A percentile compares a stretch with the other conserved stretches of the same genome.
Evolutionary conservation across 106 monocot genomes (phyloP).

Genomic region (Dioscorea dumetorum): DNA sequence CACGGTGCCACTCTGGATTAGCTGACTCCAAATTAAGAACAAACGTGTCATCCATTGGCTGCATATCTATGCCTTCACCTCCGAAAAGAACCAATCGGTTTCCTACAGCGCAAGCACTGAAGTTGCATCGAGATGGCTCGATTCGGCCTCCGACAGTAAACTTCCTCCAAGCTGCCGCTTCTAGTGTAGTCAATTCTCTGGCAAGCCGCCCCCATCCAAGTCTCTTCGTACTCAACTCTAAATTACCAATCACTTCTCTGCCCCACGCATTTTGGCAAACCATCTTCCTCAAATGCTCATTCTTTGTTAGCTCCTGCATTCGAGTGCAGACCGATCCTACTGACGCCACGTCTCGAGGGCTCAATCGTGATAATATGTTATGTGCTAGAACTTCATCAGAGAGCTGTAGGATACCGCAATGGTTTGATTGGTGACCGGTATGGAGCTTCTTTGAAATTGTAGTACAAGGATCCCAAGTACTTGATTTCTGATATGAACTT

Average conservation of each 20-base stretch:
- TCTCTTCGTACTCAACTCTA: slow-evolving; percentile 58
- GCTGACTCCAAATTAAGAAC: slow-evolving; percentile 76
- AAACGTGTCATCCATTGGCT: slow-evolving; percentile 94
- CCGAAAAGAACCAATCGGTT: slow-evolving; percentile 88
- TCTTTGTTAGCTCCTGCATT: slow-evolving; percentile 72
- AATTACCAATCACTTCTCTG: slow-evolving; percentile 49
- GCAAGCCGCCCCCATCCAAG: slow-evolving; percentile 87
- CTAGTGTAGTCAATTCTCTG: slow-evolving; percentile 79
- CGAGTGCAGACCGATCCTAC: slow-evolving; percentile 78
- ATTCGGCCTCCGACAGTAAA: slow-evolving; percentile 77
- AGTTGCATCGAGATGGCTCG: slow-evolving; percentile 90
- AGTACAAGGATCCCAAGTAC: slow-evolving; percentile 10
- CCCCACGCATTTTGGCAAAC: slow-evolving; percentile 98
- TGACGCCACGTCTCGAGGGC: slow-evolving; percentile 82
- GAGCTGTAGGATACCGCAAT: slow-evolving; percentile 64
- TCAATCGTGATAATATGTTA: slow-evolving; percentile 76
- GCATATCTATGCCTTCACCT: slow-evolving; percentile 93
- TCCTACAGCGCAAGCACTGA: slow-evolving; percentile 88
- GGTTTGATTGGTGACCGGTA: slow-evolving; percentile 5
- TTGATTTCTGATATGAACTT: slow-evolving; percentile 23
- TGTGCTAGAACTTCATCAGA: slow-evolving; percentile 91
- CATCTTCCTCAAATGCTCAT: slow-evolving; percentile 72
- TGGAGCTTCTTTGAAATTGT: slow-evolving; percentile 10
- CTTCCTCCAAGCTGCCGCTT: slow-evolving; percentile 86
- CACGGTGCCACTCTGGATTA: slow-evolving; percentile 69